A percentile compares a stretch with the other conserved stretches of the same genome.
Evolutionary conservation across 768 basidiomycete species (phyloP).

Genomic region (Boletus rex-veris): DNA sequence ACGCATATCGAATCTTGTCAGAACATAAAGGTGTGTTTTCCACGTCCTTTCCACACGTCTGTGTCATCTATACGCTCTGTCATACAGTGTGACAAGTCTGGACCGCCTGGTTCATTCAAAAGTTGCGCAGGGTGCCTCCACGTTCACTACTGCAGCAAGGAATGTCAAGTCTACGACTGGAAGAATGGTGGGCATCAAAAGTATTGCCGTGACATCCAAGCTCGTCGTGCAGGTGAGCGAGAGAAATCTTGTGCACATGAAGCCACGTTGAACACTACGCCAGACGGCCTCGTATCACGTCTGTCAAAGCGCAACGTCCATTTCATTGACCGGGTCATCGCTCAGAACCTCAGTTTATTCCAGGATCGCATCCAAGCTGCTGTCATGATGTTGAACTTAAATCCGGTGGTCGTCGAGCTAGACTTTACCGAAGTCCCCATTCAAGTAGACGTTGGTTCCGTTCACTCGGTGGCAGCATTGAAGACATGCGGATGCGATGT

Average conservation of each 20-base stretch:
- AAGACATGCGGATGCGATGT: constrained; percentile 24
- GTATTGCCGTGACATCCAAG: constrained; percentile 27
- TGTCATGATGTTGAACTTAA: neutral
- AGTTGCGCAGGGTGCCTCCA: constrained; percentile 28
- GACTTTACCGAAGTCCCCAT: constrained; percentile 24
- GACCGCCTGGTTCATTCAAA: constrained; percentile 26
- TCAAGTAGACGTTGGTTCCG: constrained; percentile 15
- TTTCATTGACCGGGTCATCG: constrained; percentile 25
- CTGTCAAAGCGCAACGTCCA: constrained; percentile 21
- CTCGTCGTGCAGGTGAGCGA: constrained; percentile 22
- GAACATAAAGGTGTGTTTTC: constrained; percentile 18
- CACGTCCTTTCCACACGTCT: neutral
- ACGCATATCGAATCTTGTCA: constrained; percentile 25
- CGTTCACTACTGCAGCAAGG: constrained; percentile 30
- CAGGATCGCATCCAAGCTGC: constrained; percentile 17
- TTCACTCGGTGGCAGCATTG: constrained; percentile 3
- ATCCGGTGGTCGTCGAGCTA: constrained; percentile 24
- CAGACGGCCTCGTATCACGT: constrained; percentile 21
- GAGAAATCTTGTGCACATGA: neutral
- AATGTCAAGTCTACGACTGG: constrained; percentile 32
- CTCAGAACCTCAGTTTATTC: constrained; percentile 15
- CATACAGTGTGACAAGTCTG: constrained; percentile 24
- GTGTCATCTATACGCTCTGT: neutral
- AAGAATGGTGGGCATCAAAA: constrained; percentile 25
- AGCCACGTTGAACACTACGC: neutral